Evolutionary conservation across 352 stramenopile genomes (phyloP).

Genomic region (Globisporangium cederbergense): DNA sequence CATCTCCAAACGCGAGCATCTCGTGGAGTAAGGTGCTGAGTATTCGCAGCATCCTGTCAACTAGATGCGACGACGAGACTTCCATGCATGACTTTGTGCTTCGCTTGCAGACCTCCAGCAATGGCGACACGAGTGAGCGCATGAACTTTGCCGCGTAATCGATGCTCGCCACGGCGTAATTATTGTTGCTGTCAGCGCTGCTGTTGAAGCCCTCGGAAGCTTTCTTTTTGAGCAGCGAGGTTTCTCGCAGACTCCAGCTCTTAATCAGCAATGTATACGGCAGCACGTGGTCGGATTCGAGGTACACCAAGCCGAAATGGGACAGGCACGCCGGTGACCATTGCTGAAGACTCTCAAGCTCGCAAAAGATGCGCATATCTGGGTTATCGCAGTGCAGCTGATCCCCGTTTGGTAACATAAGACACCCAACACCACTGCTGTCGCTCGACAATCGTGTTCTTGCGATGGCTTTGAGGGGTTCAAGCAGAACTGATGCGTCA

Average conservation of each 20-base stretch:
- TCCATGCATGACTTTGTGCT: constrained; percentile 34
- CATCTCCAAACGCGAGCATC: constrained; percentile 18
- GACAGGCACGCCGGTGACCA: constrained; percentile 53
- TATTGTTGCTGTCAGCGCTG: not conserved
- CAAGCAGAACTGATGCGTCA: constrained; percentile 29
- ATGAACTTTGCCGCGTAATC: constrained; percentile 40
- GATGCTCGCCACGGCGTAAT: constrained; percentile 6
- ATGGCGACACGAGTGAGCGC: constrained; percentile 33
- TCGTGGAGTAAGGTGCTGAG: constrained; percentile 37
- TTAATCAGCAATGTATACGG: constrained; percentile 71
- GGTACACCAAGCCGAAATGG: constrained; percentile 55
- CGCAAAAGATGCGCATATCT: constrained; percentile 48
- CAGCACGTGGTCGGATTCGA: constrained; percentile 43
- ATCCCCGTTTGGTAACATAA: constrained; percentile 57
- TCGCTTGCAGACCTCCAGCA: constrained; percentile 59
- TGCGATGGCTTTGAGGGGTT: constrained; percentile 37
- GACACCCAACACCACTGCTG: constrained; percentile 11
- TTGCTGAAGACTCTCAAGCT: constrained; percentile 41
- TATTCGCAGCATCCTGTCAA: constrained; percentile 47
- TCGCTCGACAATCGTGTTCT: not conserved
- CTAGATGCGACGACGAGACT: constrained; percentile 36
- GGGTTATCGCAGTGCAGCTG: constrained; percentile 37
- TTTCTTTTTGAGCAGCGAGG: constrained; percentile 18
- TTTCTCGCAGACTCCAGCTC: constrained; percentile 37
- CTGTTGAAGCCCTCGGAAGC: not conserved